Conservation (phyloP, 2,329 filamentous ascomycete genomes). For the Metarhizium rileyi region DNA sequence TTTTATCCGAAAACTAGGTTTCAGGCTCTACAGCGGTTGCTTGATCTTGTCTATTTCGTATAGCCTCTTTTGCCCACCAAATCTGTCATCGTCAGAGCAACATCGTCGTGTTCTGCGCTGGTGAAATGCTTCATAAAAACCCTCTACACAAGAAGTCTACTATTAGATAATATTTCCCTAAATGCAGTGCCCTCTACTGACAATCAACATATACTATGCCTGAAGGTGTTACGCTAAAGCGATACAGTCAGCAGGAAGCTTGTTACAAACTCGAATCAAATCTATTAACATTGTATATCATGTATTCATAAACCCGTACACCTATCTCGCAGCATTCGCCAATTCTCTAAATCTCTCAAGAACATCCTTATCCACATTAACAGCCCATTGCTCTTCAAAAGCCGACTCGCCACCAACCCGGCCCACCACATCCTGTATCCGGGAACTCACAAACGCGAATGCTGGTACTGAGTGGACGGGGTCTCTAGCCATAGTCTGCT, state of each 20-base stretch:
- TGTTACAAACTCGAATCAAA: neutral
- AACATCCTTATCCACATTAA: slow-evolving; percentile 68
- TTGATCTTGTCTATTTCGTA: too few relatives aligned
- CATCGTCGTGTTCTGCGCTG: too few relatives aligned
- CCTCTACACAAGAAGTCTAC: too few relatives aligned
- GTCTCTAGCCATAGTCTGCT: slow-evolving; percentile 47
- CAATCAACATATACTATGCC: too few relatives aligned
- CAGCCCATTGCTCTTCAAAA: slow-evolving; percentile 60
- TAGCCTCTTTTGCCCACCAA: too few relatives aligned
- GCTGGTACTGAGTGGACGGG: slow-evolving; percentile 58
- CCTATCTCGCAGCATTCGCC: slow-evolving; percentile 7
- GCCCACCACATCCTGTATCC: slow-evolving; percentile 48
- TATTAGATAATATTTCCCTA: too few relatives aligned
- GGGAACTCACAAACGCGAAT: slow-evolving; percentile 52
- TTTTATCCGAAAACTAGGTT: too few relatives aligned
- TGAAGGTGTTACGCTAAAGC: too few relatives aligned
- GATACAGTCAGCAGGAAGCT: neutral
- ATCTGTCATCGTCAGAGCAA: too few relatives aligned
- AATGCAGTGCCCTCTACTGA: too few relatives aligned
- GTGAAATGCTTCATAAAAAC: too few relatives aligned
- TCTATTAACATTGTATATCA: slow-evolving; percentile 10
- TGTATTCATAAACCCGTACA: neutral
- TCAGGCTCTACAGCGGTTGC: too few relatives aligned
- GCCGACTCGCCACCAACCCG: slow-evolving; percentile 52
- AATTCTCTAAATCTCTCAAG: slow-evolving; percentile 47